Evolutionary conservation across 805 yeast genomes (phyloP), one percentile per base, ranked within the genome.

Genomic region (Candida krabiensis): DNA sequence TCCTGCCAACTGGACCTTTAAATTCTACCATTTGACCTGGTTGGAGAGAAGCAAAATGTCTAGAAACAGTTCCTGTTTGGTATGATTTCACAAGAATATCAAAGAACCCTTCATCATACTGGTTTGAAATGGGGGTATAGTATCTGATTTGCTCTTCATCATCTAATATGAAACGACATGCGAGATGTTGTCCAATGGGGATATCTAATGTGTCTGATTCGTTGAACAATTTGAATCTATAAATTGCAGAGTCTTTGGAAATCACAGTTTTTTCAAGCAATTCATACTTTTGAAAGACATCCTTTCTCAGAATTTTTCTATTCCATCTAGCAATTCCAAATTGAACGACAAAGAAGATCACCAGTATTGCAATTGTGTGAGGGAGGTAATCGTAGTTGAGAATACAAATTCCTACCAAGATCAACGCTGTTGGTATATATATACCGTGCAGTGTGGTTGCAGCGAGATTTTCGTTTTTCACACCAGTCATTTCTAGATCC

Each of bases 1-100:
- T 77, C 57, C 81, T 73, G 12, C 95, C 93, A 34, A 84, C 84
- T 13, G 93, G 89, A 2, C 95, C 95, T 59, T 79, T 77, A 54
- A 86, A 84, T 44, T 75, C 75, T 14, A 84, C 85, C 15, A 73
- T 69, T 58, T 79, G 79, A 24, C 89, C 91, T 30, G 77, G 77
- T 36, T 63, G 67, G 51, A 86, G 69, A 44, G 69, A 55, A 4
- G 91, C 91, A 61, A 86, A 77, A 46, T 72, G 65, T 51, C 70
- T 79, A 5, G 90, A 82, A 6, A 86, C 86, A 39, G 61, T 70
- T 25, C 95, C 95, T 26, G 79, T 76, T 26, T 77, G 70, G 58
- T 86, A 85, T 3, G 89, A 83, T 62, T 86, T 86, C 27, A 86
- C 85, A 56, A 86, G 65, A 34, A 86, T 70, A 56, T 86, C 95